Base-by-base conservation (phyloP, 177 flowering plant species). In the Vitis hybrid region DNA sequence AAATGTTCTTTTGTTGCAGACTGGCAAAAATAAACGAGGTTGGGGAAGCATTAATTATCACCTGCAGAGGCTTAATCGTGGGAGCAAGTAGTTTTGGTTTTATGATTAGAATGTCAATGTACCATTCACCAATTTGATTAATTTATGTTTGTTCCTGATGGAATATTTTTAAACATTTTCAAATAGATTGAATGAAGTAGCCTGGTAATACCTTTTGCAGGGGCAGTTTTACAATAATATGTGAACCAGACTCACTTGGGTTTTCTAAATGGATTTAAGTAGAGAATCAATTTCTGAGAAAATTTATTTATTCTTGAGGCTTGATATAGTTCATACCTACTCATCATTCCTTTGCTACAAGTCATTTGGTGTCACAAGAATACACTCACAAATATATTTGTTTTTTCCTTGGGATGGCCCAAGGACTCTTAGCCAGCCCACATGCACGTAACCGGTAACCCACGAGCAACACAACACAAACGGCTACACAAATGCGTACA, bases 61-160 rank as follows among this genome's bases (percentile, higher is more conserved):
- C 68, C 71, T 93, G 70, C 89, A 84, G 82, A 86, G 94, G 93
- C 90, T 92, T 66, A 88, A 56, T 87, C 80, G 85, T 75, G 89
- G 84, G 75, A 84, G 83, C 70, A 85, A 83, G 79, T 84, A 81
- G 68, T 51, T 22, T 29, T 13, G 19, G 16, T 70, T 68, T 62
- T 48, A 9, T 21, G 1, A 19, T 45, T 49, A 48, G 56, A 61
- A 61, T 13, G 60, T 61, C 26, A 39, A 39, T 39, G 45, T 39
- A 39, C 45, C 45, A 39, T 39, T 39, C 45, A 5, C 5, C 45
- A 5, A 5, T 39, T 39, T 8, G 10, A 5, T 57, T 53, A 53
- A 53, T 53, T 53, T 53, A 14, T 14, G 21, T 19, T 14, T 57
- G 10, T 57, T 15, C 9, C 13, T 57, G 12, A 57, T 57, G 60